These are phyloP conservation scores for Magnaporthiopsis incrustans DNA, from an alignment of 2,329 filamentous ascomycete genomes.

Conservation along the genomic window DNA sequence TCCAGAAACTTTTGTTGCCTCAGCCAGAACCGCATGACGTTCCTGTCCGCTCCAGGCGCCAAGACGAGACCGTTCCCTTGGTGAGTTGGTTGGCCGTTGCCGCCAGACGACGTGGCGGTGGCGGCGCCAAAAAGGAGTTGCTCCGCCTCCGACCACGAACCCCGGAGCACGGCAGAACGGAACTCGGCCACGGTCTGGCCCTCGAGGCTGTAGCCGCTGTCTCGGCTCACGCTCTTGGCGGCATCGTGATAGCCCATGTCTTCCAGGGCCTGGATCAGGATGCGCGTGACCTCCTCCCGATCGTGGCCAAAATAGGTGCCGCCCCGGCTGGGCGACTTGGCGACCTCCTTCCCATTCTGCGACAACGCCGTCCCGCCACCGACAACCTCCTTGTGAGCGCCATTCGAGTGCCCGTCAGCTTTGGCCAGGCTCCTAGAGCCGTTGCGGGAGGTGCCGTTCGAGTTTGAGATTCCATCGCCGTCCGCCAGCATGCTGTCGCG, in stretches of 20 bases:
- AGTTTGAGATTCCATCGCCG: constrained; percentile 3
- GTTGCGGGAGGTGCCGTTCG: background rate
- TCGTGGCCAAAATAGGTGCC: constrained; percentile 70
- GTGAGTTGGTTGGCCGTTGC: constrained; percentile 20
- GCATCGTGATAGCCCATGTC: constrained; percentile 81
- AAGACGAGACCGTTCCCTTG: constrained; percentile 59
- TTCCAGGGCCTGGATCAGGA: constrained; percentile 82
- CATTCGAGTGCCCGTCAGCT: constrained; percentile 3
- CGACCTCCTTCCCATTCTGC: constrained; percentile 5
- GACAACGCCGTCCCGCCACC: constrained; percentile 2
- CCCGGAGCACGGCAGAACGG: constrained; percentile 67
- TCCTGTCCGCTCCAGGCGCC: constrained; percentile 64
- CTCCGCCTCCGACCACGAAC: constrained; percentile 82
- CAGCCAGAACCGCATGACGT: constrained; percentile 79
- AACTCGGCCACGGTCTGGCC: constrained; percentile 81
- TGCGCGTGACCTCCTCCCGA: constrained; percentile 84
- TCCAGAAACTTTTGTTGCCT: constrained; percentile 94
- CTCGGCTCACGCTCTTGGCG: constrained; percentile 64
- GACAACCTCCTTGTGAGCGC: constrained; percentile 3
- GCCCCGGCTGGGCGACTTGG: background rate
- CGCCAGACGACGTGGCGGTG: constrained; percentile 19
- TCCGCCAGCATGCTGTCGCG: constrained; percentile 7
- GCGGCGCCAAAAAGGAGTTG: constrained; percentile 57
- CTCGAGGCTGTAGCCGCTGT: constrained; percentile 85
- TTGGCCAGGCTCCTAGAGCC: constrained; percentile 2